Conservation (phyloP, 306 rosid species). For the Luffa acutangula region DNA sequence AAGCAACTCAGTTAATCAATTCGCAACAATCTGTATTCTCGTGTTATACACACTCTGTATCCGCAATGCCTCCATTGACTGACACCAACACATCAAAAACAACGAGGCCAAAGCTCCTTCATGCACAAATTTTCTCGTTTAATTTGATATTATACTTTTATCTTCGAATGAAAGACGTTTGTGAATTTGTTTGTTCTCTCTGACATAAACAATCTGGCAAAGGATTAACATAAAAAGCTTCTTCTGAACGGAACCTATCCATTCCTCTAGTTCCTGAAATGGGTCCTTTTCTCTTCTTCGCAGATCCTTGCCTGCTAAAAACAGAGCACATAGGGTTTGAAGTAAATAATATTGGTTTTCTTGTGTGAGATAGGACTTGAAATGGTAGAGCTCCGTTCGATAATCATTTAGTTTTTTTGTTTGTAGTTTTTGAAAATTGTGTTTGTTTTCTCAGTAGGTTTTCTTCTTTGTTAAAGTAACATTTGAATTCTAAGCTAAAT, state of each 20-base stretch:
- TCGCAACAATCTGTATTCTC: too few relatives aligned
- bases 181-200: conserved; percentile 25
- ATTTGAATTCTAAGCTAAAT: too few relatives aligned
- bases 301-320: conserved; percentile 58
- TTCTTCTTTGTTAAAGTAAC: too few relatives aligned
- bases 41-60: neutral
- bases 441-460: too few relatives aligned
- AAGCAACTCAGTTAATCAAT: too few relatives aligned
- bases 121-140: neutral
- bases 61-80: neutral
- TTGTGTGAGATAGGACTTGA: neutral
- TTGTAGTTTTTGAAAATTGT: too few relatives aligned
- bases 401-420: too few relatives aligned
- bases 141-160: neutral
- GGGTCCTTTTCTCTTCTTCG: conserved; percentile 88
- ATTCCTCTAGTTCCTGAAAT: conserved; percentile 75
- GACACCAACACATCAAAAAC: neutral
- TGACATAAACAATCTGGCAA: conserved; percentile 80
- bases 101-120: neutral
- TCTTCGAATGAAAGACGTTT: conserved; percentile 16
- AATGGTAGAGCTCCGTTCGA: neutral
- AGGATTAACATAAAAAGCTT: conserved; percentile 82
- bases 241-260: conserved; percentile 91
- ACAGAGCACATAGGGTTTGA: neutral
- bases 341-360: neutral